Base-by-base conservation (phyloP, 1,284 basidiomycete species). In the Sporisorium reilianum region DNA sequence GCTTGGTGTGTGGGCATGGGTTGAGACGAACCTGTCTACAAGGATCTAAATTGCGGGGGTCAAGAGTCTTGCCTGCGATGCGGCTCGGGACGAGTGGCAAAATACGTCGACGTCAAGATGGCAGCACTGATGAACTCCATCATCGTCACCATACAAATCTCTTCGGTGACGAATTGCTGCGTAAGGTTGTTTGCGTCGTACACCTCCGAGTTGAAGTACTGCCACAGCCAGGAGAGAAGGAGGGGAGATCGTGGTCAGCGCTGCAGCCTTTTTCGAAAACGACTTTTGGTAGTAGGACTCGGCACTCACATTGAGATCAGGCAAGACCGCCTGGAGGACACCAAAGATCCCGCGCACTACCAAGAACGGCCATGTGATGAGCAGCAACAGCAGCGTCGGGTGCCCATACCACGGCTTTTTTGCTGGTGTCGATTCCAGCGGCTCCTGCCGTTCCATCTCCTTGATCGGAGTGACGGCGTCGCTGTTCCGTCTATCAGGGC, bases 341-440 rank as follows among this genome's bases (percentile, higher is more conserved):
- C 76, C 75, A 36, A 59, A 79, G n/a, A 58, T 49, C 9, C 75
- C 77, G 4, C 77, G 64, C 9, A 70, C 58, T 16, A 55, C 48
- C 34, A 79, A 38, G 49, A 75, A 61, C 1, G 75, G 77, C 77
- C 75, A 77, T 14, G 64, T 64, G 9, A 56, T 5, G 20, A 68
- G 22, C 45, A 79, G 60, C 14, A 75, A 22, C 8, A 62, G 23
- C n/a, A 79, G 49, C 0, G 61, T 75, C 3, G 58, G 46, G 28
- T 74, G 71, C 5, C 25, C 70, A 25, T 32, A 73, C 56, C 61
- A 73, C 7, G 59, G 64, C 25, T 55, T 60, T 16, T 9, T 30
- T 18, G 25, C 6, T 16, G 14, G 25, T 26, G 44, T 1, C 9
- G 12, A 14, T 3, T 45, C 23, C 23, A 26, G 16, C 44, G 14